Conservation (phyloP, 441 rosid species). For the Eruca vesicaria region DNA sequence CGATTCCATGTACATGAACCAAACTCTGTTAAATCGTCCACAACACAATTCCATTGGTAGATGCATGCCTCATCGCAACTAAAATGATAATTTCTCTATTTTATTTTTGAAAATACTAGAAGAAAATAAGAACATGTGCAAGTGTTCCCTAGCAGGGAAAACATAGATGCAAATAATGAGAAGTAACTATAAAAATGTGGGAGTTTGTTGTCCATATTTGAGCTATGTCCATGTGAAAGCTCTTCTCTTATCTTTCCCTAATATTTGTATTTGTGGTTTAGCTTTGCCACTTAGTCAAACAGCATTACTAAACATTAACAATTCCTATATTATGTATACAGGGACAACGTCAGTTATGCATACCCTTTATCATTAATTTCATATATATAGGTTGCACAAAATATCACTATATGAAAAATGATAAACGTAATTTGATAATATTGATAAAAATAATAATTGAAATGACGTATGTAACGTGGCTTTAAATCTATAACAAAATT, state of each 20-base stretch:
- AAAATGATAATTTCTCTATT: background rate
- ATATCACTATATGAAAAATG: background rate
- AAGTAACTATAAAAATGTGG: conserved; percentile 25
- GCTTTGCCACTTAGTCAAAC: conserved; percentile 41
- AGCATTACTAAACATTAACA: conserved; percentile 3
- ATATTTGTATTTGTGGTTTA: conserved; percentile 24
- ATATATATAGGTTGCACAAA: background rate
- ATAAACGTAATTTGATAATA: background rate
- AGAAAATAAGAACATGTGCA: conserved; percentile 44
- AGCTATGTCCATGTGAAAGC: conserved; percentile 46
- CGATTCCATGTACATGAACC: conserved; percentile 36
- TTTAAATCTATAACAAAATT: background rate
- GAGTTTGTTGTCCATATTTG: conserved; percentile 41
- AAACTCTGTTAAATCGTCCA: conserved; percentile 19
- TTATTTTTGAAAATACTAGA: background rate
- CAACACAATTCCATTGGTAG: conserved; percentile 20
- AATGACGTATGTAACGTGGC: background rate
- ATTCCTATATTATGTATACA: background rate
- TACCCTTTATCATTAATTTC: background rate
- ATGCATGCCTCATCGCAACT: conserved; percentile 11
- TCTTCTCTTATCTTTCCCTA: conserved; percentile 27
- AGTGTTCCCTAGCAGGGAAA: conserved; percentile 38
- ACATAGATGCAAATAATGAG: conserved; percentile 33
- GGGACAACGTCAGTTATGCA: background rate
- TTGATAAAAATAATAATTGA: background rate